Evolutionary conservation across 768 basidiomycete species (phyloP), one percentile per base, ranked within the genome.

Genomic region (Pisolithus sp.): DNA sequence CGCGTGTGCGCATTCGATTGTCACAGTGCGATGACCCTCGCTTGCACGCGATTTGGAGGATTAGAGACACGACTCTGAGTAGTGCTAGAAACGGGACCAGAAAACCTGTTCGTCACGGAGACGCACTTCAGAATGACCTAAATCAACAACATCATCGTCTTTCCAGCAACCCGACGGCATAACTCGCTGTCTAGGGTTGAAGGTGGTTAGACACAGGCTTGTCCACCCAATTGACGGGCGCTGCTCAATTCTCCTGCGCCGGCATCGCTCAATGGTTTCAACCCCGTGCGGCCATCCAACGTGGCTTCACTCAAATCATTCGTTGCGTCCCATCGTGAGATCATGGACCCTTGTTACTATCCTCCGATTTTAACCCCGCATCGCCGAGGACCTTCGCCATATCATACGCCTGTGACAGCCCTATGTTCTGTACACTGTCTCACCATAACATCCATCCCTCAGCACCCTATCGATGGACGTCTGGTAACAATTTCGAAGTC

Each of bases 371-470:
- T 75, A 28, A 49, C 46, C 3, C 82, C 21, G 71, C 76, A 78
- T 48, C 62, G 71, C 17, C 51, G 46, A 6, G 82, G 81, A 1
- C 80, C 80, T 0, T 46, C 49, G 2, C 78, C 80, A 2, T 70
- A 73, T 47, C 44, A 18, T 0, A 62, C 57, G 1, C 58, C 81
- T 55, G 58, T 79, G 24, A 5, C 3, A 2, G 5, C 0, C 83
- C 81, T 0, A 72, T 76, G 18, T 83, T 85, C 56, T 75, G 74
- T 0, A 78, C 80, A 0, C 49, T 64, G 3, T 49, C 83, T 9
- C 81, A 84, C 51, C 75, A 77, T 47, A 76, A 84, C 56, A 79
- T 85, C 39, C 75, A 76, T 24, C 69, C 75, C 3, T 73, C 78
- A 1, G 69, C 69, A 2, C 71, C 74, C 0, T 77, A 77, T 46